Evolutionary conservation across 2,329 filamentous ascomycete genomes (phyloP), one percentile per base, ranked within the genome.

Genomic region (Cytospora piceae): DNA sequence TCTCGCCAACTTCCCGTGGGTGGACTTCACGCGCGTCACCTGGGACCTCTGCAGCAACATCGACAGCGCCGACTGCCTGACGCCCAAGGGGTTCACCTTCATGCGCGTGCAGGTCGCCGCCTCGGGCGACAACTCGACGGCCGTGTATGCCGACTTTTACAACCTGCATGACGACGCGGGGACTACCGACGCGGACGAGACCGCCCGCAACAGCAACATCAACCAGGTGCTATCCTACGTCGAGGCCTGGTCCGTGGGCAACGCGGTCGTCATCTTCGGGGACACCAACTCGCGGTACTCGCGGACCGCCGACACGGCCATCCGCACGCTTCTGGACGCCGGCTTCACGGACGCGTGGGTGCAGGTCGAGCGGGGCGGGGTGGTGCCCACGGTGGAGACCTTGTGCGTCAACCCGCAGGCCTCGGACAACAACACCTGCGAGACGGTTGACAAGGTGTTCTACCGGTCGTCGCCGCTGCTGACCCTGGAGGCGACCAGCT

Each of bases 91-190:
- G 17, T 90, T 90, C 74, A 90, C 87, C 0, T 86, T 87, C 57
- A 89, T 90, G 87, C 83, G 87, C 15, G 74, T 83, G 51, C 75
- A 79, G 24, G 70, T 89, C 17, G 80, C 79, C 11, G 77, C 80
- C 42, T 34, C 57, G 7, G 39, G 49, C 12, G 63, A 65, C 27
- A 62, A 46, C 58, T 64, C 51, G 24, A 58, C 65, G 3, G 82
- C 82, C 20, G 81, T 86, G 9, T 88, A 83, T 67, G 75, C 88
- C 29, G 88, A 90, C 73, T 77, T 85, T 9, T 90, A 90, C 78
- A 90, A 91, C 73, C 71, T 90, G 8, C 88, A 91, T 73, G 78
- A 87, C 1, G 88, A 91, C 73, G 89, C 88, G 22, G 87, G 87
- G 20, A 83, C 79, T 34, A 80, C 85, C 58, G 69, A 74, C 3